Base-by-base conservation (phyloP, 305 asterid species). In the Andrographis paniculata region DNA sequence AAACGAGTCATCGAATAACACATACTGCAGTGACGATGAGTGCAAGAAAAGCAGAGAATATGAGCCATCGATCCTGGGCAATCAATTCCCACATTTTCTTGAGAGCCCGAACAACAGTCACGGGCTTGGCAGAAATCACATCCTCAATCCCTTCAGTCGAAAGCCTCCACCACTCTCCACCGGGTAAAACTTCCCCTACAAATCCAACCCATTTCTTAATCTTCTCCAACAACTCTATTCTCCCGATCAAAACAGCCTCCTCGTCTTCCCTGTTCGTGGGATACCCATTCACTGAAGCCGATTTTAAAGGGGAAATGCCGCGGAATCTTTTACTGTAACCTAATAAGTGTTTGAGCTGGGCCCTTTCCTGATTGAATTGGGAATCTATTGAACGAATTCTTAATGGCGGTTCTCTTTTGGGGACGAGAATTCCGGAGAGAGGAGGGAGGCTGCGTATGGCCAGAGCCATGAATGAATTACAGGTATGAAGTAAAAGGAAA, bases 91-190 rank as follows among this genome's bases (percentile, higher is more conserved):
- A 83, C 93, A 91, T 87, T 75, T 74, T 72, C 19, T 31, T 56
- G 17, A 91, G 81, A 30, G 96, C 99, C 61, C 78, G 68, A 0
- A 72, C 30, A 30, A 91, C 92, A 44, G 96, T 91, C 18, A 83
- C 94, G 38, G 99, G 96, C 67, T 82, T 79, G 16, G 96, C 83
- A 11, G 66, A 51, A 48, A 66, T 19, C n/a, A 52, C 78, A 50
- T 61, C 71, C 14, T 63, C 85, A 16, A 70, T 58, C 49, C 60
- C 79, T 38, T 75, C 94, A 14, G 56, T 40, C 10, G 93, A 67
- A 37, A 89, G 79, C 68, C 71, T 67, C 99, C 96, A 86, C 96
- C 96, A 91, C 20, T 70, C 76, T 40, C 99, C 99, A 36, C 95
- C 96, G 10, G 96, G 94, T 46, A 80, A 59, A 24, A 76, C 4